Percentiles rank a stretch among this genome's conserved stretches.
phyloP scores from a whole-genome alignment of 371 early-diverging fungal genomes.

The Apophysomyces sp. region DNA sequence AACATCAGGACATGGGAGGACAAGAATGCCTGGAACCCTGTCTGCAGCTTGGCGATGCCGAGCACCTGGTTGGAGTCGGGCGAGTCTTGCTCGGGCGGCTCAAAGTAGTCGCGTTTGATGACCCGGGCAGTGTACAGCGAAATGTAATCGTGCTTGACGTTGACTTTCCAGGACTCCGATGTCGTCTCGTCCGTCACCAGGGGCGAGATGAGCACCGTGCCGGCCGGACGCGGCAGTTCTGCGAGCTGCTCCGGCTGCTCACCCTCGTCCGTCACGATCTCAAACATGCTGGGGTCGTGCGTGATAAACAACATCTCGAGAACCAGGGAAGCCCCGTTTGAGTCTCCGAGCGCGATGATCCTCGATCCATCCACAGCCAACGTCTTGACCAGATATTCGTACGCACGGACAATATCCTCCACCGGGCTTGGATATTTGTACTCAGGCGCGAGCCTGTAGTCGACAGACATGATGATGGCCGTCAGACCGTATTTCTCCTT shows the following conservation, averaged over 20 bases:
- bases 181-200: conserved; percentile 46
- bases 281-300: conserved; percentile 49
- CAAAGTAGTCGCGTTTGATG: conserved; percentile 48
- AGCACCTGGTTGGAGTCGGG: conserved; percentile 24
- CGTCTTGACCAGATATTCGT: conserved; percentile 32
- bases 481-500: conserved; percentile 41
- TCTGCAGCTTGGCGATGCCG: conserved; percentile 42
- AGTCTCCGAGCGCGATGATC: conserved; percentile 39
- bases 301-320: conserved; percentile 50
- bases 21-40: conserved; percentile 40
- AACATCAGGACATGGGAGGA: conserved; percentile 38
- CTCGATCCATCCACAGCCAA: conserved; percentile 29
- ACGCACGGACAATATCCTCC: conserved; percentile 47
- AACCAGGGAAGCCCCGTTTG: conserved; percentile 40
- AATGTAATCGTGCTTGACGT: conserved; percentile 48
- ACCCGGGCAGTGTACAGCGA: conserved; percentile 46
- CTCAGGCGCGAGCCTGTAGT: conserved; percentile 52
- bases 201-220: conserved; percentile 39
- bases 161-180: conserved; percentile 41
- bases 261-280: conserved; percentile 31
- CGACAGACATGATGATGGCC: conserved; percentile 44
- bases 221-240: conserved; percentile 50
- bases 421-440: conserved; percentile 46
- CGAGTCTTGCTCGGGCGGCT: conserved; percentile 10
- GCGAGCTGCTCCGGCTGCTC: conserved; percentile 10